phyloP scores from a whole-genome alignment of 257 asterid species.

The Ballota nigra region DNA sequence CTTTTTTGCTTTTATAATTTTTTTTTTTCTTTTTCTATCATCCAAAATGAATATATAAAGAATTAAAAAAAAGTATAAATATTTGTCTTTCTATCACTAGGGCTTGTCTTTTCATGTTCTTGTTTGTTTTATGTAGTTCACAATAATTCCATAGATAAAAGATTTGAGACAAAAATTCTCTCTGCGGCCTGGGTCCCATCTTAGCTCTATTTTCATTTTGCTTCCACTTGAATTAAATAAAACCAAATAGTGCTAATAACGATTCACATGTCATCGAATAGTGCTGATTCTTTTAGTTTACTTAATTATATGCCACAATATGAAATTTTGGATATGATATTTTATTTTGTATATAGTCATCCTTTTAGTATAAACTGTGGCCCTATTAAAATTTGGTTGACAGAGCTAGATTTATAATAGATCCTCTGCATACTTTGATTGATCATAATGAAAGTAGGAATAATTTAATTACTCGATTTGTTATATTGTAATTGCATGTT shows the following conservation, averaged over 20 bases:
- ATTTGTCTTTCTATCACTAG: constrained; percentile 36
- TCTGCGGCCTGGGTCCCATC: constrained; percentile 22
- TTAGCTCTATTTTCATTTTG: not conserved
- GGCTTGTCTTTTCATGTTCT: constrained; percentile 43
- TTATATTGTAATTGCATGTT: not conserved
- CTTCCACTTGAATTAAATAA: constrained; percentile 8
- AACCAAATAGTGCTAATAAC: not conserved
- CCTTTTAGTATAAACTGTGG: not conserved
- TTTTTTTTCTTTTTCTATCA: not conserved
- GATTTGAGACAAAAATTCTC: constrained; percentile 33
- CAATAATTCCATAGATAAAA: constrained; percentile 11
- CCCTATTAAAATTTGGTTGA: not conserved
- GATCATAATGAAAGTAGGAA: not conserved
- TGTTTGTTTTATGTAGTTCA: constrained; percentile 29
- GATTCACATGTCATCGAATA: too few species aligned
- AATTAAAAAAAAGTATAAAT: constrained; percentile 15
- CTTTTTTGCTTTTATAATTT: constrained; percentile 20
- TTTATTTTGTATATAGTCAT: not conserved
- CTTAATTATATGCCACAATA: too few species aligned
- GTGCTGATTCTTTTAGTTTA: too few species aligned
- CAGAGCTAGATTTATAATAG: not conserved
- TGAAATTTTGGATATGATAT: not conserved
- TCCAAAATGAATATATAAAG: not conserved
- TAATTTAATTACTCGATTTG: not conserved
- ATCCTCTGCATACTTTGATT: not conserved